Evolutionary conservation across 208 protist genomes (phyloP), one percentile per base, ranked within the genome.

Genomic region (Acanthamoeba healyi): DNA sequence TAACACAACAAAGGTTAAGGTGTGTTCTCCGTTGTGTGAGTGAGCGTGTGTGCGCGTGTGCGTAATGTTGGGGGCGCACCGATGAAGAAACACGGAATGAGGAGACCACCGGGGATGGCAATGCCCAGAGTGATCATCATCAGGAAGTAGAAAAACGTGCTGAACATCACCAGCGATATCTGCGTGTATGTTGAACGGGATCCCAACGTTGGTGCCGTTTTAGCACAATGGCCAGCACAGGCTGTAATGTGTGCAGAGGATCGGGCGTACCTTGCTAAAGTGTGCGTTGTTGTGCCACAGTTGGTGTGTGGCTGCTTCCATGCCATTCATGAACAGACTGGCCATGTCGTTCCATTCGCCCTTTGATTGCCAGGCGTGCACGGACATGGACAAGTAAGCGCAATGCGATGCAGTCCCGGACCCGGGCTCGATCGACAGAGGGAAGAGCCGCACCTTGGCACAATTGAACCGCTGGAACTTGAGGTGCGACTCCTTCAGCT

Each of bases 291-390:
- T 86, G 46, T 86, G 77, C 77, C 77, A 86, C 24, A 86, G 77
- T 22, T 86, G 77, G 38, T 22, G 77, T 15, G 77, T 86, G 38
- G 77, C 38, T 10, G 77, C 77, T 26, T 86, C 77, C 77, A 86
- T 86, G 77, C 77, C 77, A 36, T 86, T 86, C 77, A 86, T 58
- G 77, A 86, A 86, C 24, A 86, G 77, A 4, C 12, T 86, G 1
- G 77, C 77, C 77, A 86, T 86, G 77, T 86, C 77, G 34, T 86
- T 86, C 77, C 77, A 86, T 22, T 86, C 77, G 5, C 77, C 77
- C 77, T 86, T 5, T 86, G 12, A 49, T 49, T 49, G 7, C 44
- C 44, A 4, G 44, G n/a, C n/a, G n/a, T n/a, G n/a, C n/a, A n/a
- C n/a, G n/a, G n/a, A n/a, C n/a, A n/a, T n/a, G n/a, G n/a, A n/a